phyloP scores from a whole-genome alignment of 805 yeast species.

The Lipomyces sp. region DNA sequence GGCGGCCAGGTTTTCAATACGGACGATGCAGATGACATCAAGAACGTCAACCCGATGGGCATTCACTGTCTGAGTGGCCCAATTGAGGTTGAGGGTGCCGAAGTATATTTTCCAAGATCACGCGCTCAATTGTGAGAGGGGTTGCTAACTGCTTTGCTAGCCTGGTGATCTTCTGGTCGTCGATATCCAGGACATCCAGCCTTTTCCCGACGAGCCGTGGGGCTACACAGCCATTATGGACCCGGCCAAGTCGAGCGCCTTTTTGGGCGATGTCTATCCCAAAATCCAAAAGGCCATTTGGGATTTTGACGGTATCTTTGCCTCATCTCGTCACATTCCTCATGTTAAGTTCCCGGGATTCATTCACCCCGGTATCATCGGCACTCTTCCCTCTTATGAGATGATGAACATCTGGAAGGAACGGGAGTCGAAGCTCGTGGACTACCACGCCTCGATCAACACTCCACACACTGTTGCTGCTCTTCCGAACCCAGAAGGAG shows the following conservation, averaged over 20 bases:
- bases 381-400: constrained; percentile 48
- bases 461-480: constrained; percentile 40
- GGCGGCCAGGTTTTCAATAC: constrained; percentile 51
- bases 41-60: constrained; percentile 44
- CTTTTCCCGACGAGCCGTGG: constrained; percentile 53
- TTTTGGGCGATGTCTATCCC: constrained; percentile 48
- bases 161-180: constrained; percentile 49
- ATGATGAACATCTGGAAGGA: constrained; percentile 46
- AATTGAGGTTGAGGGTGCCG: constrained; percentile 45
- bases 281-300: constrained; percentile 53
- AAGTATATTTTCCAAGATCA: constrained; percentile 23
- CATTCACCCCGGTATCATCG: constrained; percentile 52
- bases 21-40: constrained; percentile 50
- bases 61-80: constrained; percentile 54
- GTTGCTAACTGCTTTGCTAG: constrained; percentile 19
- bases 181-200: constrained; percentile 52
- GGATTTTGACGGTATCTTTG: constrained; percentile 51
- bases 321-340: constrained; percentile 51
- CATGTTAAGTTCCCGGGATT: constrained; percentile 50
- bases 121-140: too few species aligned
- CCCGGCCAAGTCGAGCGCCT: constrained; percentile 50
- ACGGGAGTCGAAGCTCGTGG: constrained; percentile 43
- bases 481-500: constrained; percentile 41
- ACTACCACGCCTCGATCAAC: constrained; percentile 30
- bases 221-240: constrained; percentile 53